Base-by-base conservation (phyloP, 495 filamentous ascomycete species). In the Aspergillus incahuasiensis region DNA sequence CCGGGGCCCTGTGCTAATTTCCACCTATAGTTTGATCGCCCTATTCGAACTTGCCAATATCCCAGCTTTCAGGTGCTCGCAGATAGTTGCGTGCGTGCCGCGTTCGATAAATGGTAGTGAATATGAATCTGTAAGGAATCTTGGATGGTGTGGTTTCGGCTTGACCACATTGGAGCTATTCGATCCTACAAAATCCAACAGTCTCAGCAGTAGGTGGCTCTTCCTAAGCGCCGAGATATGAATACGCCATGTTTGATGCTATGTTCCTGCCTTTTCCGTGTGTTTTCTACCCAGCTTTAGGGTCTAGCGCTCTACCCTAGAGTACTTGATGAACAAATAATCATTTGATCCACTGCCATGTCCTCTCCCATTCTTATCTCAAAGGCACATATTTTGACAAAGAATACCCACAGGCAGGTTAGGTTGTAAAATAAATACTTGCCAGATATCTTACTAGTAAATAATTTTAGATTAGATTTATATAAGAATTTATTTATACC, bases 61-160 rank as follows among this genome's bases (percentile, higher is more conserved):
- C 46, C 78, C 84, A 38, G 79, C 79, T 48, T 84, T 96, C 64
- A 80, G 70, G 55, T 95, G 91, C 68, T 81, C 83, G 18, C 82
- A 86, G 62, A 82, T 96, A 44, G 82, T 95, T 35, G 84, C 91
- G 61, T 92, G 89, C 68, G 75, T 95, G 44, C 88, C 89, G 63
- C 84, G 91, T 46, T 75, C 71, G 19, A 73, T 80, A 38, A 75
- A 79, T 21, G 72, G 83, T 46, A 75, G 85, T 41, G 74, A 81
- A 48, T 78, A 84, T 58, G 76, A 84, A 48, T 75, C 95, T 51
- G 82, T 86, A 56, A 86, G 84, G 62, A 89, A 89, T 54, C 80
- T 97, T 34, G 87, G 91, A 61, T 97, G 92, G 92, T 91, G 92
- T 60, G 91, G 91, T 28, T 97, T 96, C 62, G 87, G 85, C 63